Evolutionary conservation across 2,329 filamentous ascomycete genomes (phyloP).

Genomic region (Cladophialophora exuberans): DNA sequence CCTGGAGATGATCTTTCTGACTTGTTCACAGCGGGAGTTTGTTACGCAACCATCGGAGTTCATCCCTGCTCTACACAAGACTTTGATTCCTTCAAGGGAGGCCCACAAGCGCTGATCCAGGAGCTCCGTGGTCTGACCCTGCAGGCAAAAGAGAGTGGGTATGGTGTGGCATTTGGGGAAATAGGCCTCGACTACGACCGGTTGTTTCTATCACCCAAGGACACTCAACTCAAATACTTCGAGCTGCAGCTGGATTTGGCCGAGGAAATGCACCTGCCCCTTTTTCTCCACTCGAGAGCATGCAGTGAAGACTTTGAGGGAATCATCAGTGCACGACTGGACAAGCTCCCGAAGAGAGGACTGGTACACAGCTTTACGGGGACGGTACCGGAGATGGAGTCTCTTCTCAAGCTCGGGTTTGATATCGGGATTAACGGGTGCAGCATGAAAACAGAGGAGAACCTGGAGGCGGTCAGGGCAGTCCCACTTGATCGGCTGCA

Average conservation of each 20-base stretch:
- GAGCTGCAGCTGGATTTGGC: conserved; percentile 79
- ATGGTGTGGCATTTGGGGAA: conserved; percentile 84
- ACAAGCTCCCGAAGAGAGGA: conserved; percentile 71
- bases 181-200: conserved; percentile 97
- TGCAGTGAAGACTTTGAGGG: conserved; percentile 82
- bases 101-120: conserved; percentile 51
- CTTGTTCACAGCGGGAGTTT: conserved; percentile 65
- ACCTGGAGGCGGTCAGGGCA: conserved; percentile 78
- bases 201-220: conserved; percentile 76
- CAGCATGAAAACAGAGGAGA: conserved; percentile 91
- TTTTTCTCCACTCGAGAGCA: conserved; percentile 91
- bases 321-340: conserved; percentile 66
- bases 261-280: conserved; percentile 73
- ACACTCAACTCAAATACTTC: conserved; percentile 83
- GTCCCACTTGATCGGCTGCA: conserved; percentile 81
- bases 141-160: conserved; percentile 58
- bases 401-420: conserved; percentile 77
- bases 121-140: conserved; percentile 68
- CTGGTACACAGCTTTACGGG: conserved; percentile 97
- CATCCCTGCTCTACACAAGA: conserved; percentile 86
- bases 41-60: conserved; percentile 90
- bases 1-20: conserved; percentile 11
- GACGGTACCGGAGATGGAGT: conserved; percentile 78
- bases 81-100: conserved; percentile 65
- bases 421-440: conserved; percentile 97